Conservation (phyloP, 805 yeast genomes). For the Deakozyma indianensis region DNA sequence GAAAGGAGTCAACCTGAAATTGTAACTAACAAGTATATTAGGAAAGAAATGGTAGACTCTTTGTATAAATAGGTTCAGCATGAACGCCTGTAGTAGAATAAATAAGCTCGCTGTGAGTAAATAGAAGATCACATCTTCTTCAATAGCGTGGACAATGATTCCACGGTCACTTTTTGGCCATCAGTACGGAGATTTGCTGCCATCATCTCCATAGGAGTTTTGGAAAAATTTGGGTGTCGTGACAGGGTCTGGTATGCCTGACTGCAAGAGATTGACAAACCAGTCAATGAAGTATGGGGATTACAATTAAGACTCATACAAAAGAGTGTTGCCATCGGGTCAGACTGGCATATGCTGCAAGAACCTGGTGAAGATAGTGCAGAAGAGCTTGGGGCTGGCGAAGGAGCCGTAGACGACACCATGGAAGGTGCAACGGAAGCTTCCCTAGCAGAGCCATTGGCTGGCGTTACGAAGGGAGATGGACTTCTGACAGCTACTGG, state of each 20-base stretch:
- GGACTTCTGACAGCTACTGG: neutral
- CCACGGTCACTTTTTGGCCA: constrained; percentile 9
- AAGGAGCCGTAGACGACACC: neutral
- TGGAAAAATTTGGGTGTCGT: constrained; percentile 32
- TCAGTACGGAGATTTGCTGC: constrained; percentile 11
- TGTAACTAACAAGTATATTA: neutral
- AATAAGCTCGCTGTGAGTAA: too few relatives aligned
- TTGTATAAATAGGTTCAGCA: neutral
- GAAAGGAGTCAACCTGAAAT: constrained; percentile 31
- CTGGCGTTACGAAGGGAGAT: neutral
- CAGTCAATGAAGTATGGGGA: constrained; percentile 16
- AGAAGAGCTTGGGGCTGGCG: neutral
- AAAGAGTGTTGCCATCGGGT: constrained; percentile 72
- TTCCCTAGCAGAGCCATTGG: neutral
- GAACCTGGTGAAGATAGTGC: constrained; percentile 30
- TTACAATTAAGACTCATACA: constrained; percentile 34
- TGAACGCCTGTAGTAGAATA: constrained; percentile 2
- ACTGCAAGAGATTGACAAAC: constrained; percentile 51
- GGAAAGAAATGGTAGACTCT: neutral
- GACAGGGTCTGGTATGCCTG: constrained; percentile 74
- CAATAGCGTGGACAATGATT: neutral
- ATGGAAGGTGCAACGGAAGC: neutral
- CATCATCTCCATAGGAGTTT: constrained; percentile 13
- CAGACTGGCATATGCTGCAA: constrained; percentile 58
- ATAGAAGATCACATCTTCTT: neutral